These are phyloP conservation scores for Fistulinella prunicolor DNA, from an alignment of 768 basidiomycete species.

Conservation along the genomic window DNA sequence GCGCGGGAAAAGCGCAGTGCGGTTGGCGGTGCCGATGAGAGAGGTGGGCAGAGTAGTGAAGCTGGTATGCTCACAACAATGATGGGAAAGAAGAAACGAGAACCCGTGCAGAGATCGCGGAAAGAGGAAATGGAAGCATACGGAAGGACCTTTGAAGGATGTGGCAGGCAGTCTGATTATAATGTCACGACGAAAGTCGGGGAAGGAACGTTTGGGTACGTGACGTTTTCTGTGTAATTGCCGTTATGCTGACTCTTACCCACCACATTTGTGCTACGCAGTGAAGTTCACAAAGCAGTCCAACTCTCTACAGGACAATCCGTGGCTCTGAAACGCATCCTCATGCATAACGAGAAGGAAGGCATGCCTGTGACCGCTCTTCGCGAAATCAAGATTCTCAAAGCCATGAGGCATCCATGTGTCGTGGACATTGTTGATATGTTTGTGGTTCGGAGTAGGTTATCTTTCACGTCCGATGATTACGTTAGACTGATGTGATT, in stretches of 20 bases:
- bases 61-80: not conserved
- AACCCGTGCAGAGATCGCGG: slow-evolving; percentile 47
- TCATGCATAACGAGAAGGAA: slow-evolving; percentile 96
- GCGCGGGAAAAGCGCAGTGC: slow-evolving; percentile 27
- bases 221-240: slow-evolving; percentile 18
- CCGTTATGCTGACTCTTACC: slow-evolving; percentile 8
- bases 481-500: not conserved
- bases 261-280: slow-evolving; percentile 29
- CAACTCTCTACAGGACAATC: slow-evolving; percentile 54
- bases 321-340: slow-evolving; percentile 91
- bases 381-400: slow-evolving; percentile 95
- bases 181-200: slow-evolving; percentile 84
- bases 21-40: slow-evolving; percentile 6
- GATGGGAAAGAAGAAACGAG: slow-evolving; percentile 35
- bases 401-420: slow-evolving; percentile 80
- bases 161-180: slow-evolving; percentile 73
- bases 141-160: slow-evolving; percentile 64
- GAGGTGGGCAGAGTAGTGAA: slow-evolving; percentile 2
- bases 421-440: slow-evolving; percentile 90
- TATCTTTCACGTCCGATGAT: not conserved
- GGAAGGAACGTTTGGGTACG: slow-evolving; percentile 95
- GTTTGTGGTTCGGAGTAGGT: slow-evolving; percentile 80
- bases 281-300: slow-evolving; percentile 89
- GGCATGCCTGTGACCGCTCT: slow-evolving; percentile 97
- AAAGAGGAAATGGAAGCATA: slow-evolving; percentile 69